Conservation (phyloP, 2,329 filamentous ascomycete genomes). For the Phyllosticta citribraziliensis region DNA sequence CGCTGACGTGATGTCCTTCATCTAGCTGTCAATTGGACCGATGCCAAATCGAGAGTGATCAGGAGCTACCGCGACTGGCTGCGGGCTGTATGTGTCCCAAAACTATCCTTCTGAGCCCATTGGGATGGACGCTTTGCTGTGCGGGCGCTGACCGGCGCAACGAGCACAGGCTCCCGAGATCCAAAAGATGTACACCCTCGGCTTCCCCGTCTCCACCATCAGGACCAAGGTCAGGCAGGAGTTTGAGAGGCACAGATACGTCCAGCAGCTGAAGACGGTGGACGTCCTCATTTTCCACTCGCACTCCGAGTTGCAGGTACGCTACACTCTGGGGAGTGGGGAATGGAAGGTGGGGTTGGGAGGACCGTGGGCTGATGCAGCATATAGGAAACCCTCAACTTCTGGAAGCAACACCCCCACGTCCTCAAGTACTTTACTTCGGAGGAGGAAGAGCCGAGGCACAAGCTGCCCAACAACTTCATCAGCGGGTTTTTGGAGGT, state of each 20-base stretch:
- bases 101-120: neutral
- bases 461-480: constrained; percentile 76
- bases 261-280: constrained; percentile 77
- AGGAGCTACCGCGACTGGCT: constrained; percentile 92
- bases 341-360: neutral
- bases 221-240: constrained; percentile 93
- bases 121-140: neutral
- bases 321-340: constrained; percentile 8
- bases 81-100: constrained; percentile 64
- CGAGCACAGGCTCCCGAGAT: constrained; percentile 75
- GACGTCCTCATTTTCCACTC: constrained; percentile 88
- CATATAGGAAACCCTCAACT: constrained; percentile 88
- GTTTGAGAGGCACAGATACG: constrained; percentile 91
- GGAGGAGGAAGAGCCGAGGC: constrained; percentile 73
- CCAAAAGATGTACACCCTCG: constrained; percentile 92
- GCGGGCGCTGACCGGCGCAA: neutral
- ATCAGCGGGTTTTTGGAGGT: constrained; percentile 94
- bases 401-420: constrained; percentile 95
- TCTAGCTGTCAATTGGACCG: constrained; percentile 75
- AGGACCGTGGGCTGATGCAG: neutral
- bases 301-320: constrained; percentile 86
- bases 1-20: constrained; percentile 12
- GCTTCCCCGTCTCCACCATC: constrained; percentile 75
- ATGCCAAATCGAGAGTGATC: constrained; percentile 80
- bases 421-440: constrained; percentile 94